Conservation (phyloP, 768 basidiomycete species). For the Trichaptum fuscoviolaceum region DNA sequence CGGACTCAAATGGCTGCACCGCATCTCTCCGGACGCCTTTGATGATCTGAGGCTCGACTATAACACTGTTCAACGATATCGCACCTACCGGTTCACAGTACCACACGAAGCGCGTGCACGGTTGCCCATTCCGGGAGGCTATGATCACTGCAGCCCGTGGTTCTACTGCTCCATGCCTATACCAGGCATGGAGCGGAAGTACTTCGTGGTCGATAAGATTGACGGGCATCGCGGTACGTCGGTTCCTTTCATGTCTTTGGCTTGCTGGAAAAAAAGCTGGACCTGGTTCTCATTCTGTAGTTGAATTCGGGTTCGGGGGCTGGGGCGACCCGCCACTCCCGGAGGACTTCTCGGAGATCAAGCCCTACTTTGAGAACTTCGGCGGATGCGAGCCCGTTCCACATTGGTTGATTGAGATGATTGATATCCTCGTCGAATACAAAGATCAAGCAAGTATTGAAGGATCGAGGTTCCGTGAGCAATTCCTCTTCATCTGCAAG, state of each 20-base stretch:
- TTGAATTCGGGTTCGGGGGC: neutral
- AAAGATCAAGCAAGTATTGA: slow-evolving; percentile 14
- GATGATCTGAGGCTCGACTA: slow-evolving; percentile 14
- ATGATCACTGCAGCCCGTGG: slow-evolving; percentile 8
- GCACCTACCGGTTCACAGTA: neutral
- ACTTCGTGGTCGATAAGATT: neutral
- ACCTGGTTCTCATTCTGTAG: neutral
- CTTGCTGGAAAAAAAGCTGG: no score
- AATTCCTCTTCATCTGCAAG: no score
- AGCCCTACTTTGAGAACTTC: neutral
- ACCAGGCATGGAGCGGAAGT: neutral
- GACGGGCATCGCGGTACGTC: neutral
- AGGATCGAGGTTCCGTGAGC: slow-evolving; percentile 18
- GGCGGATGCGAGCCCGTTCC: slow-evolving; percentile 18
- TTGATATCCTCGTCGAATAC: slow-evolving; percentile 24
- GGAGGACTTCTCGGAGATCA: neutral
- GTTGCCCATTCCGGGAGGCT: slow-evolving; percentile 18
- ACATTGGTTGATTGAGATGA: slow-evolving; percentile 21
- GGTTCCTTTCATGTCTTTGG: no score
- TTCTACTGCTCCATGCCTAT: neutral
- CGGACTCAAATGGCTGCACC: slow-evolving; percentile 22
- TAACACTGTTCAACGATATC: slow-evolving; percentile 16
- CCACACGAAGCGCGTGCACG: slow-evolving; percentile 7
- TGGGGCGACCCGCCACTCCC: neutral
- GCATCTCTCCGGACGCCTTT: neutral